Conservation (phyloP, 2,329 filamentous ascomycete genomes). For the Paecilomyces sp. region DNA sequence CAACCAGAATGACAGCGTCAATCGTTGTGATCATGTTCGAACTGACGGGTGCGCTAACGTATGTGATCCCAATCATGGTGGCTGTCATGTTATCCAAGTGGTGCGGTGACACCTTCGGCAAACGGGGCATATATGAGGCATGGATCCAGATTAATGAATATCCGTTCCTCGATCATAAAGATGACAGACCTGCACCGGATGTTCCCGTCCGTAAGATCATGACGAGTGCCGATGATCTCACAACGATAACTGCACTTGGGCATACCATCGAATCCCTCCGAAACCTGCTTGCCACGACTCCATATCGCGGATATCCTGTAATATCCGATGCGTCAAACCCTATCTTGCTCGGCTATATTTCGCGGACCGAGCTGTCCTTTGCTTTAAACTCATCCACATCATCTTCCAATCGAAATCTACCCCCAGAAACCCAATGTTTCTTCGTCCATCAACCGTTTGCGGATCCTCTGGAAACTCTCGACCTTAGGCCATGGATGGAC, state of each 20-base stretch:
- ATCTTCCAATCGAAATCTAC: conserved; percentile 42
- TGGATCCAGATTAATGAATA: conserved; percentile 98
- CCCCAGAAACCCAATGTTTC: conserved; percentile 68
- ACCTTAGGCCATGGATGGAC: conserved; percentile 97
- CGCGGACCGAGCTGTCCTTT: conserved; percentile 78
- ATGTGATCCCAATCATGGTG: conserved; percentile 97
- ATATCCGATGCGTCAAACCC: conserved; percentile 71
- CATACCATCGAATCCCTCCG: conserved; percentile 76
- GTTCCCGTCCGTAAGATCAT: conserved; percentile 82
- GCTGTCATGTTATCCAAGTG: conserved; percentile 98
- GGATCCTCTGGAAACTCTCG: conserved; percentile 69
- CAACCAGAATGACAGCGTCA: conserved; percentile 93
- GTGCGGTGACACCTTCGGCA: conserved; percentile 92
- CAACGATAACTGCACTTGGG: conserved; percentile 76
- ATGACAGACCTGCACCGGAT: conserved; percentile 71
- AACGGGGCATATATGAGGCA: conserved; percentile 89
- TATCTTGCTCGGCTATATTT: conserved; percentile 85
- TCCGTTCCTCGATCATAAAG: conserved; percentile 87
- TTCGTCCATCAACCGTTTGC: conserved; percentile 79
- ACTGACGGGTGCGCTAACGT: conserved; percentile 89
- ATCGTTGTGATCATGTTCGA: conserved; percentile 99
- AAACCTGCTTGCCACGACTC: conserved; percentile 63
- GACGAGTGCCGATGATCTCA: conserved; percentile 85
- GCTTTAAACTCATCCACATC: conserved; percentile 61
- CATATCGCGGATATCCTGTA: conserved; percentile 87